Evolutionary conservation across 2,329 filamentous ascomycete species (phyloP).

Genomic region (Metarhizium brunneum): DNA sequence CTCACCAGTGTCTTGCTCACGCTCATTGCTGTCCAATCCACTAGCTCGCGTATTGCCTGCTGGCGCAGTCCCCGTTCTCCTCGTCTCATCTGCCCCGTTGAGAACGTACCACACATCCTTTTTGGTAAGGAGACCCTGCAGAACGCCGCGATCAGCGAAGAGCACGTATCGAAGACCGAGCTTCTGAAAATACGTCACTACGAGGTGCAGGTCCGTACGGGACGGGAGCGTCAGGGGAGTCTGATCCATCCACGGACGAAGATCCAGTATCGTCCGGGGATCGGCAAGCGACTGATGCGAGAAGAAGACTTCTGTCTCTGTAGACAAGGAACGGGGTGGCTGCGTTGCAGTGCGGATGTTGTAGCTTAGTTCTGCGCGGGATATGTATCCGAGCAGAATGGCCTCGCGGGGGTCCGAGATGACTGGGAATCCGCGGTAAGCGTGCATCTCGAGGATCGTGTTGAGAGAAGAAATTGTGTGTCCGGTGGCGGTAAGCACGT

Average conservation of each 20-base stretch:
- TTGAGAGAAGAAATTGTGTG: constrained; percentile 75
- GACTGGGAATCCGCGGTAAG: constrained; percentile 86
- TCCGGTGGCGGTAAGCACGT: constrained; percentile 76
- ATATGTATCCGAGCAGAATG: constrained; percentile 85
- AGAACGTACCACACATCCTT: constrained; percentile 96
- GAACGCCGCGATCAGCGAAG: constrained; percentile 70
- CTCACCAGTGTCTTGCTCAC: neutral
- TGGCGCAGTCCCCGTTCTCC: constrained; percentile 27
- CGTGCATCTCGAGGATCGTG: constrained; percentile 60
- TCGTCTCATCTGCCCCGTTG: constrained; percentile 62
- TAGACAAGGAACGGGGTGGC: constrained; percentile 50
- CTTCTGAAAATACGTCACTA: constrained; percentile 88
- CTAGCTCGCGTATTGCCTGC: neutral
- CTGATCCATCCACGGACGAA: constrained; percentile 97
- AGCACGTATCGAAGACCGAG: constrained; percentile 85
- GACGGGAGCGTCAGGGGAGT: constrained; percentile 86
- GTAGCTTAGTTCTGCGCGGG: constrained; percentile 77
- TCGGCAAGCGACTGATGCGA: constrained; percentile 74
- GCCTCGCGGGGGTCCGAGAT: constrained; percentile 70
- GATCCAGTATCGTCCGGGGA: constrained; percentile 68
- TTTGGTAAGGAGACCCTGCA: constrained; percentile 86
- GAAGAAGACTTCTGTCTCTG: constrained; percentile 75
- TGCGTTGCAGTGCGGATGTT: constrained; percentile 52
- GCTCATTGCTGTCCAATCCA: neutral
- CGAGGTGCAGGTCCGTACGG: constrained; percentile 69